Base-by-base conservation (phyloP, 352 stramenopile species). In the Aphanomyces astaci region DNA sequence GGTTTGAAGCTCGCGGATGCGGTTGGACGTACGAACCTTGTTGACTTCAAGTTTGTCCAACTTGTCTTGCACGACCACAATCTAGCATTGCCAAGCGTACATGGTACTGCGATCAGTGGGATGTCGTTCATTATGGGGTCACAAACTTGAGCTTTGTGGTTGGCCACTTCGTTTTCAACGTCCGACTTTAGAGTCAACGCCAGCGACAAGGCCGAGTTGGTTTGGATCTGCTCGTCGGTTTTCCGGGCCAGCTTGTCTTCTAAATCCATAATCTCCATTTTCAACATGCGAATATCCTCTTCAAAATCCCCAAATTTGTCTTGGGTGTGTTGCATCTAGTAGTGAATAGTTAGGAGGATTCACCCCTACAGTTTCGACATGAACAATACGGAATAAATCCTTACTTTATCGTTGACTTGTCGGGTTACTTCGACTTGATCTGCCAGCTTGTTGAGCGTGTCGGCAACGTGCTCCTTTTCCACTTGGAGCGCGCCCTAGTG, bases 161-260 rank as follows among this genome's bases (percentile, higher is more conserved):
- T 52, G 32, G 32, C 33, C 11, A 51, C 48, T 45, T 68, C 39
- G 33, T 25, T 59, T 31, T 62, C 9, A 2, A 49, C n/a, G 0
- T 81, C 72, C 32, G 76, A 86, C 28, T 73, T 71, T 60, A 90
- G 80, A 0, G 81, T 81, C 11, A 90, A 60, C 0, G 81, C 81
- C 0, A 92, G 71, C 65, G 90, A 79, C 40, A 79, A 89, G 51
- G 90, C 76, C 46, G 80, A 77, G 3, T 76, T 76, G 4, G 77
- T 71, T 7, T 89, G 79, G 28, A 86, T 82, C 0, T 92, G 70
- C 43, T 82, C 64, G 17, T 82, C 72, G 40, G 87, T 88, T 3
- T 90, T 75, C 25, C 81, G 73, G 22, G 82, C 85, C 30, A 87
- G 76, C 0, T 79, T 71, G 32, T 93, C 78, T 75, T 93, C 83